Conservation (phyloP, 169 alveolate species). For the Eimeria praecox region DNA sequence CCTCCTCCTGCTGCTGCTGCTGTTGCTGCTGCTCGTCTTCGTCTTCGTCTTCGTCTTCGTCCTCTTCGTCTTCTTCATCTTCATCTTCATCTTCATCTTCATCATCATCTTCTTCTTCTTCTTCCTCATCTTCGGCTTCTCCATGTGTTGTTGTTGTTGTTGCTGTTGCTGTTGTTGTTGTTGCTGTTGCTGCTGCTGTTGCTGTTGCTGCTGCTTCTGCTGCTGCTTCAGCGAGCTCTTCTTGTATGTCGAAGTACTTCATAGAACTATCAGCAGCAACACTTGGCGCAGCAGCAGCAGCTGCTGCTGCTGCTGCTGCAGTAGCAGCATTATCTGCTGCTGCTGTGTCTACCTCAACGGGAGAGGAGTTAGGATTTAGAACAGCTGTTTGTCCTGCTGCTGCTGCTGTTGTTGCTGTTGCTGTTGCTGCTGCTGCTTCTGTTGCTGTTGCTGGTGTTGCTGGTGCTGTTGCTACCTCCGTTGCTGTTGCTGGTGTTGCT, state of each 20-base stretch:
- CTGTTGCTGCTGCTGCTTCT: neutral
- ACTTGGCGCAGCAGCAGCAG: neutral
- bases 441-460: neutral
- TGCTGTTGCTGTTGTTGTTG: too few species aligned
- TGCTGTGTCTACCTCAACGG: neutral
- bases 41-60: neutral
- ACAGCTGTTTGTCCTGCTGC: slow-evolving; percentile 3
- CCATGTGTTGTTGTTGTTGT: neutral
- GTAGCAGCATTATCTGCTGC: neutral
- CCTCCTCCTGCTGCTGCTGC: neutral
- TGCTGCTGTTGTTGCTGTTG: neutral
- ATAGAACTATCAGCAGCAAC: neutral
- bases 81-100: neutral
- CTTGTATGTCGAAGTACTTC: neutral
- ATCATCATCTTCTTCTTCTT: neutral
- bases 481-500: too few species aligned
- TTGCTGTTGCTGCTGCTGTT: neutral
- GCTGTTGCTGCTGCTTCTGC: neutral
- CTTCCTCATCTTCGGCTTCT: neutral
- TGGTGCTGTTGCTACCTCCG: too few species aligned
- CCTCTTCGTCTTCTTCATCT: neutral
- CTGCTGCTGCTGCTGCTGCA: neutral
- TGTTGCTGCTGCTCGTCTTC: neutral
- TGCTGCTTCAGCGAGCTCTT: neutral
- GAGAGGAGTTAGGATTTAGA: too few species aligned